Conservation (phyloP, 2,329 filamentous ascomycete species). For the Calonectria fujianensis region DNA sequence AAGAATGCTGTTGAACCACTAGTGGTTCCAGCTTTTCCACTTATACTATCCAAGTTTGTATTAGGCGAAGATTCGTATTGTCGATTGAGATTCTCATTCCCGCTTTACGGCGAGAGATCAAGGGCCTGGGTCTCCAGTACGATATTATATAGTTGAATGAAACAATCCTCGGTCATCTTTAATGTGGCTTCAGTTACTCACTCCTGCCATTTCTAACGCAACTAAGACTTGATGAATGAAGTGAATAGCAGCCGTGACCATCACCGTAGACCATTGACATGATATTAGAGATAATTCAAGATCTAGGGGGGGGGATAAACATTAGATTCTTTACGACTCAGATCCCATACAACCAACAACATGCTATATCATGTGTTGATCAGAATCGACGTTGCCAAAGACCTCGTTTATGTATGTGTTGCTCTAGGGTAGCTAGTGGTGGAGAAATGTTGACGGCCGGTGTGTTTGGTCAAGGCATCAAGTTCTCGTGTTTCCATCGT, state of each 20-base stretch:
- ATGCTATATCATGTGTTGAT: neutral
- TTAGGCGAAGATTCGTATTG: neutral
- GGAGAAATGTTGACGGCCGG: neutral
- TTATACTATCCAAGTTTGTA: slow-evolving; percentile 5
- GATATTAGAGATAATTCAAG: too few relatives aligned
- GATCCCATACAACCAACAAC: neutral
- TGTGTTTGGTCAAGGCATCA: neutral
- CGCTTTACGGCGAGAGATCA: neutral
- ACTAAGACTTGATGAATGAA: neutral
- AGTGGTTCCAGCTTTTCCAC: neutral
- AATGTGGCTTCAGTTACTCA: neutral
- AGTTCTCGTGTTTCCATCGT: neutral
- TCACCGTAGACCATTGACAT: neutral
- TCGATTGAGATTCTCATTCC: slow-evolving; percentile 6
- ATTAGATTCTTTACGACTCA: neutral
- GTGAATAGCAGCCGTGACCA: neutral
- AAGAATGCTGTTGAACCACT: neutral
- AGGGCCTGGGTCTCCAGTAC: neutral
- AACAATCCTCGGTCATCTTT: neutral
- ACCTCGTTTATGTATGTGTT: neutral
- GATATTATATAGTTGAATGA: slow-evolving; percentile 16
- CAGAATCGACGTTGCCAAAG: neutral
- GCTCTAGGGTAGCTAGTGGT: neutral
- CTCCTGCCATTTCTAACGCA: neutral
- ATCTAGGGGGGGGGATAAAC: too few relatives aligned